These are phyloP conservation scores for Daucus carota DNA, from an alignment of 129 eudicot species.

Conservation along the genomic window DH1_v3.0 NC_030381.2:44413001-44413500, in stretches of 20 bases:
- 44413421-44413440: constrained; percentile 59
- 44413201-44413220: constrained; percentile 7
- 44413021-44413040: too few relatives aligned
- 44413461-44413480: constrained; percentile 61
- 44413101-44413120: neutral
- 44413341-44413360: neutral
- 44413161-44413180: constrained; percentile 17
- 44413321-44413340: neutral
- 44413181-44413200: constrained; percentile 12
- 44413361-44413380: neutral
- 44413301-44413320: constrained; percentile 6
- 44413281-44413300: neutral
- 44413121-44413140: constrained; percentile 23
- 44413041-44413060: too few relatives aligned
- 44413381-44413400: neutral
- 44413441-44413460: constrained; percentile 71
- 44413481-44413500: constrained; percentile 53
- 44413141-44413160: constrained; percentile 22
- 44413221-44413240: neutral
- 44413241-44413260: neutral
- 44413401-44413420: constrained; percentile 49
- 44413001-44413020: too few relatives aligned
- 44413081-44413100: neutral
- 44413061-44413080: too few relatives aligned
- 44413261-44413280: neutral